These are phyloP conservation scores for Saturnispora bothae DNA, from an alignment of 805 yeast species.

Conservation along the genomic window DNA sequence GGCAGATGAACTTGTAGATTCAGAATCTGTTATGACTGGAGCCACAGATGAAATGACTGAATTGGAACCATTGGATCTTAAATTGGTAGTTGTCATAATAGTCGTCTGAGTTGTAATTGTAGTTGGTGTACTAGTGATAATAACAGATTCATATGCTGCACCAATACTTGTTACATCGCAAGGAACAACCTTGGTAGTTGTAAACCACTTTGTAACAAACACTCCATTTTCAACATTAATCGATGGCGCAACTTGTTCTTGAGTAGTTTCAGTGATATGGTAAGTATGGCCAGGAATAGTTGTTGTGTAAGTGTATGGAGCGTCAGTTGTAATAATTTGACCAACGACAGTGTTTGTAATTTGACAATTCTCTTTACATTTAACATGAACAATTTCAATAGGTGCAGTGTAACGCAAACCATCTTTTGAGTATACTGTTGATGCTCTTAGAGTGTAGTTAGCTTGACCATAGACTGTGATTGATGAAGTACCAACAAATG, in stretches of 20 bases:
- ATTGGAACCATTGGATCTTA: no score
- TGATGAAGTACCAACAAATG: neutral
- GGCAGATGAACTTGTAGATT: neutral
- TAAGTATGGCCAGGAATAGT: neutral
- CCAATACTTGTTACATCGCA: neutral
- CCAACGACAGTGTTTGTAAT: neutral
- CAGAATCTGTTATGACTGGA: no score
- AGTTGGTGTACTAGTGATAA: neutral
- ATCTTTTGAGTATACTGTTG: neutral
- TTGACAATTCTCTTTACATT: neutral
- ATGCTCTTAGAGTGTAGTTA: neutral
- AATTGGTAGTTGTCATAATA: neutral
- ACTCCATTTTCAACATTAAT: neutral
- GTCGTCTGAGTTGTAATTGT: neutral
- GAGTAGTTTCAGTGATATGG: conserved; percentile 1
- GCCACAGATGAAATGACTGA: no score
- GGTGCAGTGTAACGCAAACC: conserved; percentile 1
- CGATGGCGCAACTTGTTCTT: neutral
- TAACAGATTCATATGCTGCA: neutral
- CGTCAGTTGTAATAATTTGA: neutral
- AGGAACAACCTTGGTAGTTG: neutral
- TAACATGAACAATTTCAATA: conserved; percentile 1
- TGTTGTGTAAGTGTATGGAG: neutral
- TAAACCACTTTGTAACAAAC: conserved; percentile 1
- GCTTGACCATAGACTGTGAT: conserved; percentile 1